Evolutionary conservation across 2,329 filamentous ascomycete genomes (phyloP).

Genomic region (Grosmannia serpens): DNA sequence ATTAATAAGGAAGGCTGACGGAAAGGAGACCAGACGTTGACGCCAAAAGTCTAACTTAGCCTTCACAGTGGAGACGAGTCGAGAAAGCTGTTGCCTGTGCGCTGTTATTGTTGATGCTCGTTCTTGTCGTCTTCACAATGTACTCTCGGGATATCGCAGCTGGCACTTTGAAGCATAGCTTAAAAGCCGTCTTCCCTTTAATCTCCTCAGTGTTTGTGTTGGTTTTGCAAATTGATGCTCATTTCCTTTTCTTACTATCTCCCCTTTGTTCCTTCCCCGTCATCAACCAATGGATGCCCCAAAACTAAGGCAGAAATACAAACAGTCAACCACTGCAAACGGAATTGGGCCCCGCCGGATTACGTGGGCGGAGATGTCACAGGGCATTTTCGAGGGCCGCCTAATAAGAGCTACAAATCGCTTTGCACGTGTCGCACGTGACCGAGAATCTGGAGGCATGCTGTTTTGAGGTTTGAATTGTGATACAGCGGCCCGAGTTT

Average conservation of each 20-base stretch:
- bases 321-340: background rate
- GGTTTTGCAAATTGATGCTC: background rate
- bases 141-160: background rate
- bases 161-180: background rate
- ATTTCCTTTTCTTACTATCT: background rate
- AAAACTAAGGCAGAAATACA: background rate
- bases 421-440: background rate
- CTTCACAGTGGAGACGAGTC: background rate
- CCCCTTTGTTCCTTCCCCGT: background rate
- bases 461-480: background rate
- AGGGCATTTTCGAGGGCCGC: no score
- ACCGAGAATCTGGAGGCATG: background rate
- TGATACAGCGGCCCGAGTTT: background rate
- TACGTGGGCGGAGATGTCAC: no score
- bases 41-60: background rate
- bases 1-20: background rate
- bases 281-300: background rate
- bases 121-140: background rate
- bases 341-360: no score
- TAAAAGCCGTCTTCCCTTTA: no score
- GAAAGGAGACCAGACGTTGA: background rate
- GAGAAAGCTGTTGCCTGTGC: background rate
- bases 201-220: background rate
- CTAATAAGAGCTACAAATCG: no score
- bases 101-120: background rate